Conservation (phyloP, 805 yeast species). For the Lipomyces sp. region DNA sequence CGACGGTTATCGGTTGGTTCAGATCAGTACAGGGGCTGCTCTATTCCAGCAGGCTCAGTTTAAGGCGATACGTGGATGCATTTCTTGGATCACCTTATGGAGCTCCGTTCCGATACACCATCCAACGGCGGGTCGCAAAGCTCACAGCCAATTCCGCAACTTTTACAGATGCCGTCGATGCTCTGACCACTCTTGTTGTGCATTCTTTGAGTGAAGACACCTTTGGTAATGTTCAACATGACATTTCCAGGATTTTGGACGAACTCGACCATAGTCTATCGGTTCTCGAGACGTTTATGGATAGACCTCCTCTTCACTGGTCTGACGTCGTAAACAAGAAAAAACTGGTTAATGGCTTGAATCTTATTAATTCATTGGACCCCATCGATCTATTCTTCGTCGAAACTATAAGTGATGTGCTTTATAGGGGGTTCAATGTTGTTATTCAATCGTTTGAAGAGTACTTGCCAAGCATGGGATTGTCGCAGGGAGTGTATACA, state of each 20-base stretch:
- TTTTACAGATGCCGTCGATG: constrained; percentile 34
- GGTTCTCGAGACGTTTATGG: constrained; percentile 30
- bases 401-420: constrained; percentile 18
- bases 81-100: constrained; percentile 35
- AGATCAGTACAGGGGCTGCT: constrained; percentile 4
- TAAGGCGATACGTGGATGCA: constrained; percentile 1
- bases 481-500: constrained; percentile 22
- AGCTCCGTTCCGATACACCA: constrained; percentile 37
- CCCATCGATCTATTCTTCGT: constrained; percentile 27
- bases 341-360: constrained; percentile 3
- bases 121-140: constrained; percentile 32
- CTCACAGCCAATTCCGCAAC: constrained; percentile 34
- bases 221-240: constrained; percentile 43
- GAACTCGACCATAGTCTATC: constrained; percentile 32
- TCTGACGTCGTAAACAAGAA: constrained; percentile 33
- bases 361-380: constrained; percentile 15
- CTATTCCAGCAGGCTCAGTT: not conserved
- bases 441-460: constrained; percentile 34
- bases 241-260: constrained; percentile 37
- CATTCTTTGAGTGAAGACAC: constrained; percentile 40
- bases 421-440: constrained; percentile 31
- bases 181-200: constrained; percentile 36
- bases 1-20: constrained; percentile 22
- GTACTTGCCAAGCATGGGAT: constrained; percentile 34
- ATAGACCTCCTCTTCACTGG: constrained; percentile 37